Conservation (phyloP, 164 flowering plant species). For the Magnolia sinica region DNA sequence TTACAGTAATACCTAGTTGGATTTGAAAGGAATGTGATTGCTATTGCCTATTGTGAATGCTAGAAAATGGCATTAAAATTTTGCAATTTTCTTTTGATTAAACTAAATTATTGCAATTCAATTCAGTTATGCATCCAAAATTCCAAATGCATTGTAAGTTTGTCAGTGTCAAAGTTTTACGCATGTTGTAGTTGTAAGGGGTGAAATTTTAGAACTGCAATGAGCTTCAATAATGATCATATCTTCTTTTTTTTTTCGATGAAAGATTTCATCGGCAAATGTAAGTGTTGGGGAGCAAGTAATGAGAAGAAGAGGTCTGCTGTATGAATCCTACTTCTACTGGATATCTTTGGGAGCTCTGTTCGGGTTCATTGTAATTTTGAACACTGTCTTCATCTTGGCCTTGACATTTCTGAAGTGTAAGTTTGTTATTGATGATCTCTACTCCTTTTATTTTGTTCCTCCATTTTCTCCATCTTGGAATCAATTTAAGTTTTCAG, state of each 20-base stretch:
- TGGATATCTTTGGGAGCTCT: slow-evolving; percentile 55
- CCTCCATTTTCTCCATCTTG: not conserved
- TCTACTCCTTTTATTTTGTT: not conserved
- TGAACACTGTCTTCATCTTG: slow-evolving; percentile 36
- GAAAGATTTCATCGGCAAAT: slow-evolving; percentile 24
- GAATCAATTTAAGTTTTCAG: not conserved
- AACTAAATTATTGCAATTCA: no score
- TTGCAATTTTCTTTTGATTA: no score
- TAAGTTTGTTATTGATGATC: slow-evolving; percentile 19
- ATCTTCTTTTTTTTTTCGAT: not conserved
- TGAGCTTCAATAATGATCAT: no score
- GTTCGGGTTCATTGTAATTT: slow-evolving; percentile 38
- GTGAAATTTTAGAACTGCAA: not conserved
- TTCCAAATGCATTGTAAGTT: no score
- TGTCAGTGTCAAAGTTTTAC: no score
- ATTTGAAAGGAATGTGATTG: no score
- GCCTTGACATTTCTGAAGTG: slow-evolving; percentile 43
- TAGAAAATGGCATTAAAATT: no score
- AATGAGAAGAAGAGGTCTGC: slow-evolving; percentile 27
- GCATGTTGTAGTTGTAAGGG: no score
- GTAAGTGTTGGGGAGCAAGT: slow-evolving; percentile 26
- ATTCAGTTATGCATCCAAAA: no score
- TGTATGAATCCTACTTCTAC: slow-evolving; percentile 35
- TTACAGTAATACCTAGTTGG: no score
- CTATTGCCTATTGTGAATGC: no score